These are phyloP conservation scores for Fraxinus velutina DNA, from an alignment of 305 asterid genomes.

Conservation along the genomic window DNA sequence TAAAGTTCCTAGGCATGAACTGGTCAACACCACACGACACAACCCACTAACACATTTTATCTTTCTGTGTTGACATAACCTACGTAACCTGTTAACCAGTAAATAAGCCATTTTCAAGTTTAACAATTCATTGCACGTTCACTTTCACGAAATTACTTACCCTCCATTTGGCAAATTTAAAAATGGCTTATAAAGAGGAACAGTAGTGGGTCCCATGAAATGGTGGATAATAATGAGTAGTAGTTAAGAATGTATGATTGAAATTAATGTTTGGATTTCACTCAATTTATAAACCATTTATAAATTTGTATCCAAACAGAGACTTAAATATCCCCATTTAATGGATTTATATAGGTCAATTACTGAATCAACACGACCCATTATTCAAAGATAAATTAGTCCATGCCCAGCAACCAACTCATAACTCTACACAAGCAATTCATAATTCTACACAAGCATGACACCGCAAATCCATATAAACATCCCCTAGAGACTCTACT, in stretches of 20 bases:
- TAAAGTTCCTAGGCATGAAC: not conserved
- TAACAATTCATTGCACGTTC: not conserved
- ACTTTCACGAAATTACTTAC: not conserved
- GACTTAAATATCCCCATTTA: not conserved
- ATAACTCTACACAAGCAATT: not conserved
- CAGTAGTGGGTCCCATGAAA: not conserved
- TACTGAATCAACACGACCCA: not conserved
- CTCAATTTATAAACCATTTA: not conserved
- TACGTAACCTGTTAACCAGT: not conserved
- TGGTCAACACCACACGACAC: not conserved
- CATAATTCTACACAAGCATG: not conserved
- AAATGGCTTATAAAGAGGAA: not conserved
- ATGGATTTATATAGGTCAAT: not conserved
- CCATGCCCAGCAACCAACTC: not conserved
- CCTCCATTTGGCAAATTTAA: not conserved
- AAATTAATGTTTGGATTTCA: not conserved
- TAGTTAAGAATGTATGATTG: not conserved
- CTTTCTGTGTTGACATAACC: not conserved
- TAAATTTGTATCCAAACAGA: not conserved
- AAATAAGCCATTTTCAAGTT: not conserved
- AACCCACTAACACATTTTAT: not conserved
- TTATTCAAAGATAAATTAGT: not conserved
- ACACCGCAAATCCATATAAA: not conserved
- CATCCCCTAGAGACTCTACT: not conserved
- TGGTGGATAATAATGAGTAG: not conserved